Evolutionary conservation across 2,329 filamentous ascomycete species (phyloP).

Genomic region (Mycosphaerella arachidis): DNA sequence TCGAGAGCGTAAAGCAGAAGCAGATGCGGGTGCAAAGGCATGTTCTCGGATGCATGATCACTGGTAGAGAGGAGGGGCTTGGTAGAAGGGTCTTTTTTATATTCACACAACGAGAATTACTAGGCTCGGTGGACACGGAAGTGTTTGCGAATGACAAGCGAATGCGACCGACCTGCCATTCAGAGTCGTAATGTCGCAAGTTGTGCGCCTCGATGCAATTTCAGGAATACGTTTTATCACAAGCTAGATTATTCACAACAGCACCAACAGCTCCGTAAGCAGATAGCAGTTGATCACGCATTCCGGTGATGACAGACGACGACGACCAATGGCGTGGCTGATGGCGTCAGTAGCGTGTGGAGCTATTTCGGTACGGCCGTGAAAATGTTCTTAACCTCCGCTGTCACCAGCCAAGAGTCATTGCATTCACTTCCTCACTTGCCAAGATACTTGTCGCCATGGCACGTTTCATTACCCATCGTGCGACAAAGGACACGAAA

Average conservation of each 20-base stretch:
- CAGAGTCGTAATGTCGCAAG: too few species aligned
- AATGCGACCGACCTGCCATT: too few species aligned
- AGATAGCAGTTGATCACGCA: not conserved
- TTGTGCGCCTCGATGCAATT: not conserved
- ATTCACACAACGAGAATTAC: too few species aligned
- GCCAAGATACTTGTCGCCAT: slow-evolving; percentile 2
- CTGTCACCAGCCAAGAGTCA: not conserved
- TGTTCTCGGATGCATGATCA: too few species aligned
- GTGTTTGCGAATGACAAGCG: too few species aligned
- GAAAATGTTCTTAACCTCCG: not conserved
- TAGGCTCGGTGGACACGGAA: too few species aligned
- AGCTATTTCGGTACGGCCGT: not conserved
- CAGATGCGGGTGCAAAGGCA: too few species aligned
- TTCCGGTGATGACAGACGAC: not conserved
- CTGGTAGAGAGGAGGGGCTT: too few species aligned
- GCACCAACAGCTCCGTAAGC: not conserved
- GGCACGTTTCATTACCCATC: slow-evolving; percentile 11
- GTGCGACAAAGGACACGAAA: slow-evolving; percentile 8
- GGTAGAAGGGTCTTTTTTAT: too few species aligned
- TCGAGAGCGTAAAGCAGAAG: too few species aligned
- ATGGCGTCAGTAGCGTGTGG: not conserved
- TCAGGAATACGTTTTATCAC: not conserved
- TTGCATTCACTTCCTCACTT: not conserved
- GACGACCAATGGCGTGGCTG: not conserved
- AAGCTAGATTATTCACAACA: not conserved